Percentiles rank a stretch among this genome's conserved stretches.
Evolutionary conservation across 2,329 filamentous ascomycete species (phyloP).

Genomic region (Clonostachys rhizophaga): DNA sequence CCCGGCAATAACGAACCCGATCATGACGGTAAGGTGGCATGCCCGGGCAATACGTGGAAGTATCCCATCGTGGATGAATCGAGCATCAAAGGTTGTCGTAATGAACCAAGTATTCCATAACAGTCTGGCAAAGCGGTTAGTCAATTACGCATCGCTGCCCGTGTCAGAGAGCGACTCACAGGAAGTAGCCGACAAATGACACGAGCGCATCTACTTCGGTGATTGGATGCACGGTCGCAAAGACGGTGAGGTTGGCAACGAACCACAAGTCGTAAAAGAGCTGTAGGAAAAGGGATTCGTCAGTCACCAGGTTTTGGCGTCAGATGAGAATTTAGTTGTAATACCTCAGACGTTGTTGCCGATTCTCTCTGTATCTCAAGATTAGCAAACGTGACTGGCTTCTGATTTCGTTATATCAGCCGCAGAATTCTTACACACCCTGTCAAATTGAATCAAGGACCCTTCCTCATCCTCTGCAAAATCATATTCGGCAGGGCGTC

Average conservation of each 20-base stretch:
- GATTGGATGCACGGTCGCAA: slow-evolving; percentile 6
- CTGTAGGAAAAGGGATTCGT: background rate
- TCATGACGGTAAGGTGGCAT: slow-evolving; percentile 58
- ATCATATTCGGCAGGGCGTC: no score
- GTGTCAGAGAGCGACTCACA: background rate
- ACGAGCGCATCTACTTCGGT: slow-evolving; percentile 1
- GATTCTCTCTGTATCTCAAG: no score
- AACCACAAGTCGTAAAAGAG: slow-evolving; percentile 6
- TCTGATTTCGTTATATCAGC: no score
- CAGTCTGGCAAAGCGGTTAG: slow-evolving; percentile 25
- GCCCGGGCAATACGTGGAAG: slow-evolving; percentile 49
- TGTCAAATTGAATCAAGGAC: no score
- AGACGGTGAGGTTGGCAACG: slow-evolving; percentile 7
- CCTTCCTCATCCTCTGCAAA: no score
- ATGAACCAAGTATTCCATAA: slow-evolving; percentile 66
- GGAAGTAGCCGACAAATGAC: slow-evolving; percentile 4
- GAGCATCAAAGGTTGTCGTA: slow-evolving; percentile 59
- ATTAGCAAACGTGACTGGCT: no score
- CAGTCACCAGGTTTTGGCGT: no score
- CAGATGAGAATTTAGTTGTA: no score
- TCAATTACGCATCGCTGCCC: no score
- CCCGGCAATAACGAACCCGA: slow-evolving; percentile 59
- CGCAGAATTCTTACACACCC: no score
- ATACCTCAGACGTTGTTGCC: no score
- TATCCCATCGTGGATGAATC: slow-evolving; percentile 59